Base-by-base conservation (phyloP, 2,329 filamentous ascomycete genomes). In the Harringtonia aguacate region DNA sequence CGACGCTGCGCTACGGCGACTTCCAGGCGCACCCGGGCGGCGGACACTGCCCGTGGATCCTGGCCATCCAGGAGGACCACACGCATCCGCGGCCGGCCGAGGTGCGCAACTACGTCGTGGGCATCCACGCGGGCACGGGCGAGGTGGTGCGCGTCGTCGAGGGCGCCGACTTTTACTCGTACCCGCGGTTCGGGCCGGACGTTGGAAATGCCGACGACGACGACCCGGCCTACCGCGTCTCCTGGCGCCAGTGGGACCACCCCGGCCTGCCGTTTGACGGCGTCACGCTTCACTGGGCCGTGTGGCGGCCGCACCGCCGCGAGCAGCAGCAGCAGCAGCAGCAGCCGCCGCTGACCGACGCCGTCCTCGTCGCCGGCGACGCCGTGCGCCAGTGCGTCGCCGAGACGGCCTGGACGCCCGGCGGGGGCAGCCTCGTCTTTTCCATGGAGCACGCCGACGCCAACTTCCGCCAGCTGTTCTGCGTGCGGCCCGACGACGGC, bases 171-270 rank as follows among this genome's bases (percentile, higher is more conserved):
- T 77, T 77, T 41, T 76, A 75, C 52, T 66, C 63, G 20, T 62
- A 66, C 20, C 71, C 73, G 0, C 64, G 64, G 15, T 75, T 70
- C 49, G 71, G 64, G 9, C 20, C 46, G 61, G 24, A 27, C 24
- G 57, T 47, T 69, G 70, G 2, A 7, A 18, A 36, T 14, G 34
- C 10, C n/a, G n/a, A 8, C 15, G 18, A 5, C 17, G 3, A 18
- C 30, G 35, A 8, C 24, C 7, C 8, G n/a, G 4, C 7, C 4
- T 37, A 27, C 14, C 18, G 59, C 55, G 49, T 75, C 22, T 62
- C 58, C n/a, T 77, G 73, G 72, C 58, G 71, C 13, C 66, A 76
- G 46, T 77, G 73, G 73, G 58, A 69, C 17, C 70, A 75, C 49
- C 73, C 72, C 0, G 62, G 70, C 39, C 65, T 77, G 58, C 69